Base-by-base conservation (phyloP, 495 filamentous ascomycete genomes). In the Lasiosphaeriaceae sp. region DNA sequence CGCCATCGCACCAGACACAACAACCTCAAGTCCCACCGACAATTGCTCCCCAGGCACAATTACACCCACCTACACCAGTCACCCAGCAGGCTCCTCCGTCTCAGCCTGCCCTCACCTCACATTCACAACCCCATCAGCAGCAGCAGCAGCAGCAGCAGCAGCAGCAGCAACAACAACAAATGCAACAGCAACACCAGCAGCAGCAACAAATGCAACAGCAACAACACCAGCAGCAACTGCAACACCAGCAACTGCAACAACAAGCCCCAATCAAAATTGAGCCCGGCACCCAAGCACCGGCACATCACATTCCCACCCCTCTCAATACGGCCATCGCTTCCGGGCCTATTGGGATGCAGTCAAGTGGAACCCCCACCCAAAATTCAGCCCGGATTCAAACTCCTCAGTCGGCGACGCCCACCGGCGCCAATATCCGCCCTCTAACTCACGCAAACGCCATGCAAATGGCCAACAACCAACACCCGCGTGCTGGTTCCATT, bases 381-480 rank as follows among this genome's bases (percentile, higher is more conserved):
- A 60, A 64, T 24, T 73, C 75, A 1, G 70, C 68, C 2, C 74
- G 76, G 26, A 57, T 77, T 14, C 74, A 78, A 62, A 73, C 80
- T 54, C 67, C 81, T 55, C 66, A 75, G 55, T 63, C 78, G 55
- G 70, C 82, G 62, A 65, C 76, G 64, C 58, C 82, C 68, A 66
- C 64, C 65, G 63, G 56, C 71, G 66, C 60, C 65, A 65, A 54
- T 65, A 72, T 62, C 67, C 79, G 64, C 19, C 74, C 60, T 7
- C 77, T 81, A 14, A 78, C 78, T 37, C 78, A 80, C 64, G 67
- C 71, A 9, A 72, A 66, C 2, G 75, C 74, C 20, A 70, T 76
- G 26, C 73, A 66, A 55, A 64, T 70, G 29, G 75, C 74, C 16
- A 75, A 64, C 16, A 75, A 64, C 69, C 81, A 73, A 56, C 76